Evolutionary conservation across 2,329 filamentous ascomycete genomes (phyloP).

Genomic region (Aureobasidium sp.): DNA sequence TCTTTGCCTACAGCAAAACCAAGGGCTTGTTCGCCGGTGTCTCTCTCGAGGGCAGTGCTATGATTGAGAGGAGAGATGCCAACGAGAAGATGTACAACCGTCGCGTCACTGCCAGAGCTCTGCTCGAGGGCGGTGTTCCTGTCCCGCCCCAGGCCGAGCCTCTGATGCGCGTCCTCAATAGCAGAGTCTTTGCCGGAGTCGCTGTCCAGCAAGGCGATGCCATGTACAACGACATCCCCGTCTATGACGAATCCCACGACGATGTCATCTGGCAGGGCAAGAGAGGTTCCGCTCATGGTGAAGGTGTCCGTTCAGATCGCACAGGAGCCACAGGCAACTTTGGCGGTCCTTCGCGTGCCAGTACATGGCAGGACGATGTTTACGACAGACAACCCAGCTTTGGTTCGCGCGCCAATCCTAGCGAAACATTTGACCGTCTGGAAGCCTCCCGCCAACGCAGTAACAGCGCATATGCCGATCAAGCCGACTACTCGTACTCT

Average conservation of each 20-base stretch:
- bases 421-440: conserved; percentile 42
- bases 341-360: conserved; percentile 52
- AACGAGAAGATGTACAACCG: conserved; percentile 93
- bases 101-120: conserved; percentile 68
- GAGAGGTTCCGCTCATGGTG: conserved; percentile 60
- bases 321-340: conserved; percentile 36
- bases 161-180: conserved; percentile 76
- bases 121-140: conserved; percentile 68
- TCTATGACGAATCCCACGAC: conserved; percentile 78
- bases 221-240: conserved; percentile 90
- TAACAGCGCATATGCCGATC: conserved; percentile 32
- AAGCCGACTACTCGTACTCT: conserved; percentile 45
- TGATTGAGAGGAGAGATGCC: conserved; percentile 90
- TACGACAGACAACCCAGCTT: conserved; percentile 52
- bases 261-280: conserved; percentile 76
- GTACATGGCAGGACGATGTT: conserved; percentile 66
- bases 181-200: conserved; percentile 69
- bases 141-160: conserved; percentile 76
- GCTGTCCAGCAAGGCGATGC: conserved; percentile 44
- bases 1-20: conserved; percentile 97
- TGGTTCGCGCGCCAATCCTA: conserved; percentile 41
- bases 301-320: conserved; percentile 49
- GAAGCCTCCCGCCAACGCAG: conserved; percentile 22
- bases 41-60: conserved; percentile 81
- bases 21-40: conserved; percentile 96